phyloP scores from a whole-genome alignment of 2,329 filamentous ascomycete species.

The Aspergillus arachidicola region DNA sequence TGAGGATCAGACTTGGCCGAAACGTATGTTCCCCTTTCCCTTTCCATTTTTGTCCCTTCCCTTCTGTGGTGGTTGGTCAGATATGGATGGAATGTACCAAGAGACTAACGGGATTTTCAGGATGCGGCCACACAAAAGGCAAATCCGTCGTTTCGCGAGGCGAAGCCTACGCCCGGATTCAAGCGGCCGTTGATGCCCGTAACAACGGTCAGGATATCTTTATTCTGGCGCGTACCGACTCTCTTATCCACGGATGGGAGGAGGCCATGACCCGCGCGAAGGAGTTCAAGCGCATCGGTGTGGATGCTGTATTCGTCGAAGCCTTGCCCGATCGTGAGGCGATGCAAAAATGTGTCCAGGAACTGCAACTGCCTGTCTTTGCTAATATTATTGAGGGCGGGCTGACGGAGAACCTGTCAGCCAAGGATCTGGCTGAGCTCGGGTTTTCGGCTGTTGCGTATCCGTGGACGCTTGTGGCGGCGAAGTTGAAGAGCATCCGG shows the following conservation, averaged over 20 bases:
- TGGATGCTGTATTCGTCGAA: constrained; percentile 51
- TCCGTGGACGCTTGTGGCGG: constrained; percentile 50
- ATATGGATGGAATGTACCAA: too few relatives aligned
- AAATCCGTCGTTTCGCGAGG: constrained; percentile 50
- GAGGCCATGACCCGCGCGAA: constrained; percentile 48
- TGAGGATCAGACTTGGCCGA: constrained; percentile 55
- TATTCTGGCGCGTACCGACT: constrained; percentile 50
- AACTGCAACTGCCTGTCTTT: constrained; percentile 44
- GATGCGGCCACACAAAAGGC: constrained; percentile 51
- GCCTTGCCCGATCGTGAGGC: constrained; percentile 48
- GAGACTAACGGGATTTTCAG: constrained; percentile 18
- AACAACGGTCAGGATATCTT: constrained; percentile 51
- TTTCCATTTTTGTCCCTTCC: neutral
- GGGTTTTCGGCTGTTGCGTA: constrained; percentile 49
- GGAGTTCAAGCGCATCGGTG: constrained; percentile 48
- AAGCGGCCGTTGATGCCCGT: constrained; percentile 51
- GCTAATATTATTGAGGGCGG: constrained; percentile 51
- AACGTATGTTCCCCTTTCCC: constrained; percentile 37
- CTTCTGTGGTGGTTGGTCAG: too few relatives aligned
- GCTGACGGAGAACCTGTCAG: constrained; percentile 45
- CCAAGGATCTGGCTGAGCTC: constrained; percentile 41
- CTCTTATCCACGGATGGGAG: constrained; percentile 43
- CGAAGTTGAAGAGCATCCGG: constrained; percentile 45
- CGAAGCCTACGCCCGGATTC: constrained; percentile 51
- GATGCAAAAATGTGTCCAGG: constrained; percentile 44